Evolutionary conservation across 768 basidiomycete species (phyloP).

Genomic region (Hygrocybe coccinea): DNA sequence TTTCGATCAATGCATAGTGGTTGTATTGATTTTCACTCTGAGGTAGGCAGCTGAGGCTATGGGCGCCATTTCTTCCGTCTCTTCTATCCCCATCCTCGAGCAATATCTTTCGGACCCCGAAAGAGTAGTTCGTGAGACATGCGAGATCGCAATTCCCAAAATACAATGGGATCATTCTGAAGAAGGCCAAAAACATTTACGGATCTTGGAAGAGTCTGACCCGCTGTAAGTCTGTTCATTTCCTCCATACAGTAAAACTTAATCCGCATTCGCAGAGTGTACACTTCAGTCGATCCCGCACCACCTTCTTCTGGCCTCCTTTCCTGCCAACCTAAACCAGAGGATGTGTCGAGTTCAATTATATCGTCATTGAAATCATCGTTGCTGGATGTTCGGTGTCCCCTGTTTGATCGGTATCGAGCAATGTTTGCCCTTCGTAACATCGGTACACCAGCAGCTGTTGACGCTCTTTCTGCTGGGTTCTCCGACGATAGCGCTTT

Average conservation of each 20-base stretch:
- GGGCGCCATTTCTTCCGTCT: constrained; percentile 77
- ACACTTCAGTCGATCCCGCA: constrained; percentile 86
- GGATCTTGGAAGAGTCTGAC: constrained; percentile 14
- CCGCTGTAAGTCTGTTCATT: background rate
- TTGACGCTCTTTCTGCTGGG: constrained; percentile 86
- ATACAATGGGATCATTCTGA: constrained; percentile 88
- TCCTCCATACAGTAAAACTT: no score
- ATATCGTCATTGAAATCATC: constrained; percentile 54
- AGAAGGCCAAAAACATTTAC: constrained; percentile 54
- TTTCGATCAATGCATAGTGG: background rate
- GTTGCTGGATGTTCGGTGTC: constrained; percentile 59
- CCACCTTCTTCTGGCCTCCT: constrained; percentile 69
- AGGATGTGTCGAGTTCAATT: constrained; percentile 42
- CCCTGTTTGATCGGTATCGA: constrained; percentile 90
- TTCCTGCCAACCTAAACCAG: constrained; percentile 46
- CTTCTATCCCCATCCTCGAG: constrained; percentile 63
- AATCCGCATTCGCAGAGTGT: constrained; percentile 41
- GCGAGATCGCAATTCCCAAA: constrained; percentile 93
- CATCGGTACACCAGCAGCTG: constrained; percentile 78
- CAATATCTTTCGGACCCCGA: constrained; percentile 70
- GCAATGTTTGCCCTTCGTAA: constrained; percentile 98
- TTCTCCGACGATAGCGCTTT: constrained; percentile 85
- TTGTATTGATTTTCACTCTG: background rate
- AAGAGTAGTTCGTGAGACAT: constrained; percentile 84
- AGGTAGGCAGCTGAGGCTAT: constrained; percentile 94